A percentile compares a stretch with the other conserved stretches of the same genome.
Evolutionary conservation across 805 yeast species (phyloP).

Genomic region (Ogataea saltuana): DNA sequence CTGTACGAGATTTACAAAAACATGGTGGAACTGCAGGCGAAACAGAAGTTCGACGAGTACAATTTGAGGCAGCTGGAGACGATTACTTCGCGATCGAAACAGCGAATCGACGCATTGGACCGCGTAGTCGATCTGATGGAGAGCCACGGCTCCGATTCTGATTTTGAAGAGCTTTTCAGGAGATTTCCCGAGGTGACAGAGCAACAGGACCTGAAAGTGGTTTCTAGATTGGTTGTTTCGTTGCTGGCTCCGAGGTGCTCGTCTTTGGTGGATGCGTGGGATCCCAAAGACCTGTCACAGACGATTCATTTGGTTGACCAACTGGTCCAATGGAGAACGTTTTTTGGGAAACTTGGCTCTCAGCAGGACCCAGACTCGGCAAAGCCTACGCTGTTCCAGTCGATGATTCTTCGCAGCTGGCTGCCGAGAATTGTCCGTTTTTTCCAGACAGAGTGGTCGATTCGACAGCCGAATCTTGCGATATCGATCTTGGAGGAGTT

Average conservation of each 20-base stretch:
- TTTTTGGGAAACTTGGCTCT: slow-evolving; percentile 13
- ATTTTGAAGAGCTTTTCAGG: slow-evolving; percentile 1
- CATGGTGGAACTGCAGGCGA: slow-evolving; percentile 11
- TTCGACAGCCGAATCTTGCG: slow-evolving; percentile 40
- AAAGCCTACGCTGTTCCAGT: slow-evolving; percentile 33
- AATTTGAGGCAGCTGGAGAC: slow-evolving; percentile 16
- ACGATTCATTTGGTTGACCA: slow-evolving; percentile 31
- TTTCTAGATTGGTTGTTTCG: slow-evolving; percentile 22
- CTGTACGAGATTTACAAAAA: slow-evolving; percentile 18
- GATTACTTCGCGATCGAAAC: slow-evolving; percentile 4
- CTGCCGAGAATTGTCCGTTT: slow-evolving; percentile 33
- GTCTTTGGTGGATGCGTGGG: slow-evolving; percentile 37
- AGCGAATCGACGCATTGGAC: slow-evolving; percentile 9
- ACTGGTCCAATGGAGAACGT: slow-evolving; percentile 31
- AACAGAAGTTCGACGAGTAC: slow-evolving; percentile 16
- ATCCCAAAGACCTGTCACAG: slow-evolving; percentile 36
- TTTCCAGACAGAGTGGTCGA: slow-evolving; percentile 39
- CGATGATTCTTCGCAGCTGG: slow-evolving; percentile 39
- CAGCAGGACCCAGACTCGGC: slow-evolving; percentile 1
- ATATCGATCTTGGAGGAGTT: slow-evolving; percentile 40
- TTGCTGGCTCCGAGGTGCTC: slow-evolving; percentile 25
- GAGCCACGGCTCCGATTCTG: slow-evolving; percentile 1
- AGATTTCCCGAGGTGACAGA: slow-evolving; percentile 7
- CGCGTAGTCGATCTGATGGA: background rate
- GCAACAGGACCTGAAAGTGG: slow-evolving; percentile 9